Evolutionary conservation across 495 filamentous ascomycete genomes (phyloP).

Genomic region (Aspergillus coremiiformis): DNA sequence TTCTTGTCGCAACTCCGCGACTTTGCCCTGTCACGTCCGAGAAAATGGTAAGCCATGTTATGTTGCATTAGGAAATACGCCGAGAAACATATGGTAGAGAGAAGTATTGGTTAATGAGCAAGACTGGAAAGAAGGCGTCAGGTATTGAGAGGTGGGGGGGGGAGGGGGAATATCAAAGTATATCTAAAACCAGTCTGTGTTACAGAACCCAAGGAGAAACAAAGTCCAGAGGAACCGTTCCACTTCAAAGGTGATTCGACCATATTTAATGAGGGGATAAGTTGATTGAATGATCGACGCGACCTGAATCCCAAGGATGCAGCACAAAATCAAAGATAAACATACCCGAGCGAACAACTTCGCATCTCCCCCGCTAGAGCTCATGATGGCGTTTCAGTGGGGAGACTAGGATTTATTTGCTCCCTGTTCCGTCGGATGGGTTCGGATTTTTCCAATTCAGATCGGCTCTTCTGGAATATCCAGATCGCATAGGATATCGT

Average conservation of each 20-base stretch:
- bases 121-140: background rate
- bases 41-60: conserved; percentile 32
- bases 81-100: conserved; percentile 23
- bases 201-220: background rate
- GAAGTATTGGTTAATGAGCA: conserved; percentile 1
- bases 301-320: background rate
- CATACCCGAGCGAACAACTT: conserved; percentile 99
- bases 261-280: conserved; percentile 12
- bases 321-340: conserved; percentile 17
- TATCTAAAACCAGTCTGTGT: background rate
- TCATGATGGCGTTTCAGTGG: conserved; percentile 46
- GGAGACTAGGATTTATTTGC: background rate
- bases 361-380: conserved; percentile 83
- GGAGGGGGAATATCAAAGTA: no score
- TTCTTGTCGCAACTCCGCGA: conserved; percentile 92
- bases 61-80: conserved; percentile 24
- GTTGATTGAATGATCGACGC: background rate
- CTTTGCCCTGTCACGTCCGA: conserved; percentile 76
- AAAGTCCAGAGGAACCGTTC: no score
- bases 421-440: background rate
- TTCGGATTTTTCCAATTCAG: background rate
- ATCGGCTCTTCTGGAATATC: background rate
- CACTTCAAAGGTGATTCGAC: background rate
- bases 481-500: conserved; percentile 18
- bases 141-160: no score